These are phyloP conservation scores for Thraustochytrium sp. DNA, from an alignment of 352 stramenopile species.

Conservation along the genomic window DNA sequence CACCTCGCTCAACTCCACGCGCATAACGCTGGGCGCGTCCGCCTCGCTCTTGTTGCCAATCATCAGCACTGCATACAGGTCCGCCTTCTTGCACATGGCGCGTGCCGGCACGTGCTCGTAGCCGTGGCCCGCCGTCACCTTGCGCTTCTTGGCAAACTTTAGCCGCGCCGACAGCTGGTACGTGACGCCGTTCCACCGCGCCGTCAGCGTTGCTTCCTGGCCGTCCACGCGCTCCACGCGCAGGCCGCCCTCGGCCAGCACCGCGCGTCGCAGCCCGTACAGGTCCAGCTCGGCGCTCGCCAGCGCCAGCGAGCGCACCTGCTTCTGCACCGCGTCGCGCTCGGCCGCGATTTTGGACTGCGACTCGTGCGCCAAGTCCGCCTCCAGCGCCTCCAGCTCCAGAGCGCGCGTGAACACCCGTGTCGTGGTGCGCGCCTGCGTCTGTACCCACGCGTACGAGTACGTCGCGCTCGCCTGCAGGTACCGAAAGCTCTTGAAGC, in stretches of 20 bases:
- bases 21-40: neutral
- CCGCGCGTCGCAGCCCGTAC: neutral
- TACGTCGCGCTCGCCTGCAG: neutral
- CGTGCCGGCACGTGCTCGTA: slow-evolving; percentile 3
- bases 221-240: neutral
- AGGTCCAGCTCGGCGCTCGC: neutral
- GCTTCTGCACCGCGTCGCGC: neutral
- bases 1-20: slow-evolving; percentile 13
- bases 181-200: neutral
- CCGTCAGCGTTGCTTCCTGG: neutral
- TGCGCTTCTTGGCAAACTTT: slow-evolving; percentile 14
- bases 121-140: neutral
- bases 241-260: neutral
- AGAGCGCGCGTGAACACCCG: neutral
- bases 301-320: neutral
- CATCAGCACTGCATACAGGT: neutral
- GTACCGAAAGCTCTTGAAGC: neutral
- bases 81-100: neutral
- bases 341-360: neutral
- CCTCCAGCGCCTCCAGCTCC: neutral
- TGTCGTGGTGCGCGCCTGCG: neutral
- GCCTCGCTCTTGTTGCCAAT: neutral
- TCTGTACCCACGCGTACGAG: slow-evolving; percentile 25
- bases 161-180: neutral
- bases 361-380: neutral